phyloP scores from a whole-genome alignment of 78 protist genomes.

The Dictyostelium discoideum region dicty_2.7 NC_007088.5:123001-123500 shows the following conservation, averaged over 20 bases:
- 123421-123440: conserved; percentile 59
- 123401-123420: conserved; percentile 25
- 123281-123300: conserved; percentile 33
- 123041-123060: conserved; percentile 82
- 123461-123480: conserved; percentile 32
- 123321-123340: conserved; percentile 82
- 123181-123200: conserved; percentile 79
- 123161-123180: conserved; percentile 69
- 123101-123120: conserved; percentile 58
- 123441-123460: conserved; percentile 75
- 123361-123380: conserved; percentile 52
- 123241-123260: conserved; percentile 42
- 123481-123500: conserved; percentile 58
- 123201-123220: conserved; percentile 38
- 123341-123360: conserved; percentile 65
- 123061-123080: conserved; percentile 78
- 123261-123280: conserved; percentile 71
- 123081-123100: conserved; percentile 76
- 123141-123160: conserved; percentile 14
- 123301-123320: background rate
- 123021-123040: conserved; percentile 60
- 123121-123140: conserved; percentile 5
- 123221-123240: conserved; percentile 57
- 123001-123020: conserved; percentile 72
- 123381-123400: conserved; percentile 7